Evolutionary conservation across 768 basidiomycete species (phyloP).

Genomic region (Russula olivacea): DNA sequence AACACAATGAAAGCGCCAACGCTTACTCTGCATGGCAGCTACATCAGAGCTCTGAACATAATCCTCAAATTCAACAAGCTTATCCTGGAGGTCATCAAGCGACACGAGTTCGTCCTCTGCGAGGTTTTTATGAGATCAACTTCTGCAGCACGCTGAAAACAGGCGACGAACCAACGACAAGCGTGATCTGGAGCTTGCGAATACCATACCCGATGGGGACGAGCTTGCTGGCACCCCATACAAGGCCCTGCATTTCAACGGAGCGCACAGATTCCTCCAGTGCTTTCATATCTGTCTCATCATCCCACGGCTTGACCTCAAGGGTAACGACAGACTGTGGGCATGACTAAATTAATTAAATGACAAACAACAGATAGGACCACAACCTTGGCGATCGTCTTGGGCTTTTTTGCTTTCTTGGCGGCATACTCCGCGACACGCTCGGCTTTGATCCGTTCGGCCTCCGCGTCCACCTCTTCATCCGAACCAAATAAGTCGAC

Average conservation of each 20-base stretch:
- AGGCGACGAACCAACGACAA: constrained; percentile 42
- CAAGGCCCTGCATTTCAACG: constrained; percentile 81
- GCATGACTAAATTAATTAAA: constrained; percentile 12
- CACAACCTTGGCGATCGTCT: constrained; percentile 79
- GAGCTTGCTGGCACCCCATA: constrained; percentile 93
- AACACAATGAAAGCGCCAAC: not conserved
- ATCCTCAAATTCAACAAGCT: constrained; percentile 78
- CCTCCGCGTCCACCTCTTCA: constrained; percentile 44
- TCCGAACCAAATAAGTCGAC: constrained; percentile 79
- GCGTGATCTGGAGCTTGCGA: constrained; percentile 77
- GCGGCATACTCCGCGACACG: constrained; percentile 90
- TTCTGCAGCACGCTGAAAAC: constrained; percentile 30
- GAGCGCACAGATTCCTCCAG: constrained; percentile 82
- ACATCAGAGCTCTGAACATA: constrained; percentile 89
- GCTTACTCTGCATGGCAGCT: constrained; percentile 87
- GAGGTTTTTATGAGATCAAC: constrained; percentile 35
- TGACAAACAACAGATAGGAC: not conserved
- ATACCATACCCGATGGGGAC: constrained; percentile 92
- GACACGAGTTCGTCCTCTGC: constrained; percentile 95
- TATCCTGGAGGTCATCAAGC: constrained; percentile 88
- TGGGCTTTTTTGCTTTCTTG: constrained; percentile 89
- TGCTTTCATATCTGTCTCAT: constrained; percentile 93
- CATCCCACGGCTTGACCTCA: constrained; percentile 99
- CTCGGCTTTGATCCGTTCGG: constrained; percentile 66
- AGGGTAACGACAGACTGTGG: constrained; percentile 91